Evolutionary conservation across 345 rosid species (phyloP), one percentile per base, ranked within the genome.

Genomic region (Camelina sativa): DNA sequence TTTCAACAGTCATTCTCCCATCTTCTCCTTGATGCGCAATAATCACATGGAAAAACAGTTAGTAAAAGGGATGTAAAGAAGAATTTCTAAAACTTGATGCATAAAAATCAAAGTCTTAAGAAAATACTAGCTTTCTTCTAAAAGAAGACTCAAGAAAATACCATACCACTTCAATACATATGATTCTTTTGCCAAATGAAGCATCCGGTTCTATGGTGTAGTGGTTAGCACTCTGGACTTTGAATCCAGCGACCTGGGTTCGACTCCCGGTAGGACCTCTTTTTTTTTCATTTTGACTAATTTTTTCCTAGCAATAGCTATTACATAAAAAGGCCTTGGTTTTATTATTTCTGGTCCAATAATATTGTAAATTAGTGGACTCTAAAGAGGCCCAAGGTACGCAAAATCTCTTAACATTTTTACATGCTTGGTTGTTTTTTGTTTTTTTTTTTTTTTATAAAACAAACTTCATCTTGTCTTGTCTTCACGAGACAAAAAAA

Each of bases 191-290:
- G 11, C 12, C 0, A 0, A 0, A 0, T 0, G 0, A 4, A 2
- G 2, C 60, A 69, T 54, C 52, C 2, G 94, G 91, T 90, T 94
- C 89, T 86, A 86, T 90, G 96, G 98, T 92, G 96, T 91, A 87
- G 95, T 91, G 97, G 99, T 92, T 90, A 92, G 97, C 98, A 92
- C 94, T 92, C 88, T 88, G 98, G 94, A 90, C 93, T 89, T 91
- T 89, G 97, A 90, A 95, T 92, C 98, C 88, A 86, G 97, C 87
- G 90, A 89, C 92, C 94, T 85, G 96, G 91, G 96, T 87, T 90
- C 91, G 91, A 92, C 87, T 90, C 90, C 90, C 93, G 91, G 90
- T 88, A 87, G 91, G 95, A 87, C 88, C 96, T 87, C 0, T 19
- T 58, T 28, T 28, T 25, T 28, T 57, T 56, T 10, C 3, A 3